phyloP scores from a whole-genome alignment of 768 basidiomycete species.

The Pleurotus pulmonarius region DNA sequence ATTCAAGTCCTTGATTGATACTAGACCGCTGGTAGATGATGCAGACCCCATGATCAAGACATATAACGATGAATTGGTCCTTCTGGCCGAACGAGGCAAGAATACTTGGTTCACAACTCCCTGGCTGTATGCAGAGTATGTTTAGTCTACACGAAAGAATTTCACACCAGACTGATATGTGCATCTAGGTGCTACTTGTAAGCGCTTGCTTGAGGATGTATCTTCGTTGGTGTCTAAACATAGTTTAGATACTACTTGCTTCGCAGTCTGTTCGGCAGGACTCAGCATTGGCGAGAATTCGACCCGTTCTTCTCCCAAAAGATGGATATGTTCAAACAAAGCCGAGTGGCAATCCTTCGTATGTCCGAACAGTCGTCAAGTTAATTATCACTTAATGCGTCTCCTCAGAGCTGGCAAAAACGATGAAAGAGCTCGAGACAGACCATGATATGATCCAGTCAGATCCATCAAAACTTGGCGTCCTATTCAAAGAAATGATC shows the following conservation, averaged over 20 bases:
- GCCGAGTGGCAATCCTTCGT: conserved; percentile 77
- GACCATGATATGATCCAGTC: conserved; percentile 40
- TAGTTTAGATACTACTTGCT: conserved; percentile 73
- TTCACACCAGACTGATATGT: not conserved
- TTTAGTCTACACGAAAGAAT: not conserved
- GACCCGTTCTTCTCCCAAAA: conserved; percentile 85
- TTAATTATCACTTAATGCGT: not conserved
- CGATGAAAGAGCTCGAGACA: conserved; percentile 61
- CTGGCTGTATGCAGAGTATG: conserved; percentile 96
- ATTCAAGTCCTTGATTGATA: not conserved
- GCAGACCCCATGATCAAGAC: conserved; percentile 62
- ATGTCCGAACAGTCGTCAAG: conserved; percentile 20
- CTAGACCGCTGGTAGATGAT: conserved; percentile 70
- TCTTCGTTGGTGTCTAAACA: not conserved
- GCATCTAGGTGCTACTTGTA: conserved; percentile 67
- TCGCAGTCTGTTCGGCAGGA: conserved; percentile 66
- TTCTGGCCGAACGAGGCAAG: conserved; percentile 39
- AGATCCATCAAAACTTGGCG: conserved; percentile 50
- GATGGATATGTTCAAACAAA: conserved; percentile 74
- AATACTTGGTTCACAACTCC: conserved; percentile 90
- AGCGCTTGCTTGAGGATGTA: conserved; percentile 19
- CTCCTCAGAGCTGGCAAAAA: conserved; percentile 63
- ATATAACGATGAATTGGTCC: conserved; percentile 75
- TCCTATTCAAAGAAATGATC: conserved; percentile 80
- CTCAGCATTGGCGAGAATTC: conserved; percentile 64